Conservation (phyloP, 2,329 filamentous ascomycete species). For the Diplodia scrobiculata region DNA sequence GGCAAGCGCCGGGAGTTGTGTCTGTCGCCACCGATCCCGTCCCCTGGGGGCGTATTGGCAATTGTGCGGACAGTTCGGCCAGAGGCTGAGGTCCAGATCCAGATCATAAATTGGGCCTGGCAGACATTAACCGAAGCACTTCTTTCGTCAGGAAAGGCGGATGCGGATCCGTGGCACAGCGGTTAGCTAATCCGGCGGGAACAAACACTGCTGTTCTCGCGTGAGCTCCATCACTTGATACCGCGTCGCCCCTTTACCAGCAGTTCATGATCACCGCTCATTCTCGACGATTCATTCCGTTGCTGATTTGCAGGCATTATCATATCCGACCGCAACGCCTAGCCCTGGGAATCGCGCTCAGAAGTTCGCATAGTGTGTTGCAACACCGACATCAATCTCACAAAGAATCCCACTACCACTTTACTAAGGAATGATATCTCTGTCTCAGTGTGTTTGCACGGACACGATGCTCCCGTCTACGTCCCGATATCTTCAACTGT, state of each 20-base stretch:
- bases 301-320: not conserved
- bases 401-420: too few species aligned
- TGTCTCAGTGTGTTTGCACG: too few species aligned
- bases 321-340: not conserved
- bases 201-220: not conserved
- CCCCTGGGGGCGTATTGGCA: conserved; percentile 1
- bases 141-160: not conserved
- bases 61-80: conserved; percentile 2
- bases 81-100: not conserved
- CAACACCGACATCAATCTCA: too few species aligned
- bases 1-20: not conserved
- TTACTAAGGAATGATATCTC: too few species aligned
- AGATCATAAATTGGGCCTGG: not conserved
- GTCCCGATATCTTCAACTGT: too few species aligned
- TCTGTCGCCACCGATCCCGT: not conserved
- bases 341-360: not conserved
- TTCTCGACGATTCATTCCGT: not conserved
- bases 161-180: not conserved
- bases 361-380: not conserved
- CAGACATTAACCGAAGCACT: not conserved
- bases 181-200: not conserved
- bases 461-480: too few species aligned
- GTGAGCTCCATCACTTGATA: not conserved
- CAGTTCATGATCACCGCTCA: not conserved
- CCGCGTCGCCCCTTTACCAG: not conserved